A percentile compares a stretch with the other conserved stretches of the same genome.
These are phyloP conservation scores for Herpetospermum pedunculosum DNA, from an alignment of 306 rosid species.

Conservation along the genomic window DNA sequence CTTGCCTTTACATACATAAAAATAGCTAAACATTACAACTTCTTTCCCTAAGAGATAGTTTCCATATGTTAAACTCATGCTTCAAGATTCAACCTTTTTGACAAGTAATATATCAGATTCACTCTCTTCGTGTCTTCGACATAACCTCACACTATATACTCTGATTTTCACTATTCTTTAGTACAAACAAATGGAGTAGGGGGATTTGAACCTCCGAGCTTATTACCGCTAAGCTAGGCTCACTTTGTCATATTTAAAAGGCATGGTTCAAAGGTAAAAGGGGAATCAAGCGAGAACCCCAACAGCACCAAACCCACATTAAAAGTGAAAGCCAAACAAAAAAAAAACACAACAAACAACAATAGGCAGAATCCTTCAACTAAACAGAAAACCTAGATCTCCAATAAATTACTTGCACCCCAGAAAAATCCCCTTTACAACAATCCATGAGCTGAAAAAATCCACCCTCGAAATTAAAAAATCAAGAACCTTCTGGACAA, in stretches of 20 bases:
- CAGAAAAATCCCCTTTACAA: not conserved
- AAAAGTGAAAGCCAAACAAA: not conserved
- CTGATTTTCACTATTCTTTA: not conserved
- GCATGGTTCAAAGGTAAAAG: not conserved
- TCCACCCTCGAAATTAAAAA: not conserved
- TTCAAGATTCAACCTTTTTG: not conserved
- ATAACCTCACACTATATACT: not conserved
- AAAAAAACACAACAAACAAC: not conserved
- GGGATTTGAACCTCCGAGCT: too few species aligned
- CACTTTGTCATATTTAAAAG: not conserved
- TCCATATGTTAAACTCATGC: not conserved
- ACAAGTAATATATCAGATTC: not conserved
- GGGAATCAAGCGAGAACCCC: not conserved
- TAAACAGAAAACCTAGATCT: not conserved
- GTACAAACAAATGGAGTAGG: too few species aligned
- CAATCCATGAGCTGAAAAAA: not conserved
- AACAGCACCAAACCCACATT: not conserved
- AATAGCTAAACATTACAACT: not conserved
- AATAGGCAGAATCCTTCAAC: not conserved
- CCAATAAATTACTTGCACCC: not conserved
- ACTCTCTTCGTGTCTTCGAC: not conserved
- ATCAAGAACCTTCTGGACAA: not conserved
- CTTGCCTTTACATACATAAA: not conserved
- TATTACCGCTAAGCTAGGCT: too few species aligned
- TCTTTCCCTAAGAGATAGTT: not conserved